Conservation (phyloP, 768 basidiomycete genomes). For the Pisolithus orientalis region DNA sequence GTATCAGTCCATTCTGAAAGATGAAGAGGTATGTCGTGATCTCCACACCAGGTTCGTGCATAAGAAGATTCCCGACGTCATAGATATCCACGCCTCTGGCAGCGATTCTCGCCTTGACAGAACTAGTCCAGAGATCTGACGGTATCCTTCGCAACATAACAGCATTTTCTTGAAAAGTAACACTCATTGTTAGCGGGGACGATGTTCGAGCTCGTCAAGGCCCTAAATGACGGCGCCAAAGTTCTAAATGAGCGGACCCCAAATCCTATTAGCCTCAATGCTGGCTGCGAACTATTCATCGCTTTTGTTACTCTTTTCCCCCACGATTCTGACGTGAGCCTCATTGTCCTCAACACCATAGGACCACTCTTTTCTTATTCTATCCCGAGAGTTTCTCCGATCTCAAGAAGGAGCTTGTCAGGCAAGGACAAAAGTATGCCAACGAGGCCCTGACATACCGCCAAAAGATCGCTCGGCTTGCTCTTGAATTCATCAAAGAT, state of each 20-base stretch:
- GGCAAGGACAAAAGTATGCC: conserved; percentile 74
- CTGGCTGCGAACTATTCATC: conserved; percentile 89
- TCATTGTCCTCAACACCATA: conserved; percentile 9
- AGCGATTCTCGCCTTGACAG: conserved; percentile 79
- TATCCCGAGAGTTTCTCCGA: conserved; percentile 65
- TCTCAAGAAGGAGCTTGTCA: conserved; percentile 77
- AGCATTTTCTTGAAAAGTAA: conserved; percentile 1
- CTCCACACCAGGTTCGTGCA: too few species aligned
- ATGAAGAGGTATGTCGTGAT: conserved; percentile 55
- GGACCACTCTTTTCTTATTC: conserved; percentile 5
- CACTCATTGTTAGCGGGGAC: conserved; percentile 57
- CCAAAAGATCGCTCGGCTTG: conserved; percentile 80
- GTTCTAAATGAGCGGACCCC: conserved; percentile 54
- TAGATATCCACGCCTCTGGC: conserved; percentile 81
- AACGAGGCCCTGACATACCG: conserved; percentile 79
- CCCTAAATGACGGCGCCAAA: conserved; percentile 69
- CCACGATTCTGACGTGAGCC: conserved; percentile 70
- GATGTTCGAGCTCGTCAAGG: conserved; percentile 88
- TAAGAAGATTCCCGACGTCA: neutral
- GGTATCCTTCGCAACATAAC: conserved; percentile 38
- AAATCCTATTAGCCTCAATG: conserved; percentile 79
- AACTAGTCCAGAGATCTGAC: conserved; percentile 73
- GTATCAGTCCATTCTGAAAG: conserved; percentile 54
- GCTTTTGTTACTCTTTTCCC: conserved; percentile 83
- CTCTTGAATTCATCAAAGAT: conserved; percentile 92